These are phyloP conservation scores for Parathielavia appendiculata DNA, from an alignment of 495 filamentous ascomycete genomes.

Conservation along the genomic window DNA sequence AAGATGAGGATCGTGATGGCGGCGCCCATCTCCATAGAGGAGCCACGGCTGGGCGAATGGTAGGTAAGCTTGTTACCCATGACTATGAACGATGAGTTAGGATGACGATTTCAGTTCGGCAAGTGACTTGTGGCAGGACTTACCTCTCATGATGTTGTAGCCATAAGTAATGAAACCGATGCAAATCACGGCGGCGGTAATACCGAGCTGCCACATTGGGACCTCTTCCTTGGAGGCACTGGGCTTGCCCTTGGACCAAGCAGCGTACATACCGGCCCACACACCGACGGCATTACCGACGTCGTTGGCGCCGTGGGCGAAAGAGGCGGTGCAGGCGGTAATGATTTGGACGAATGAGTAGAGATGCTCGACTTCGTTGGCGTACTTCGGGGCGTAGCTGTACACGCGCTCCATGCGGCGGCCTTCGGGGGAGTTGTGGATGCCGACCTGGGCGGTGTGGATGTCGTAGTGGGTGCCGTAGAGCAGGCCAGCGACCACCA, in stretches of 20 bases:
- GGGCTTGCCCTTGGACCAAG: slow-evolving; percentile 52
- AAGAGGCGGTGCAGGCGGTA: slow-evolving; percentile 68
- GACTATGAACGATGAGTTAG: slow-evolving; percentile 19
- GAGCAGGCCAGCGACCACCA: slow-evolving; percentile 49
- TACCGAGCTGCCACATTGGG: slow-evolving; percentile 58
- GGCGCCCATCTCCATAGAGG: slow-evolving; percentile 62
- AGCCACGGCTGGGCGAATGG: slow-evolving; percentile 59
- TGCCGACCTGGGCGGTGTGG: slow-evolving; percentile 60
- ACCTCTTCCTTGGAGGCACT: slow-evolving; percentile 51
- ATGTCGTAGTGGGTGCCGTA: slow-evolving; percentile 72
- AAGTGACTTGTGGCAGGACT: background rate
- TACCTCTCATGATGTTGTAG: slow-evolving; percentile 59
- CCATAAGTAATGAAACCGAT: slow-evolving; percentile 64
- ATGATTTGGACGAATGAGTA: slow-evolving; percentile 72
- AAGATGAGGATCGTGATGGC: slow-evolving; percentile 58
- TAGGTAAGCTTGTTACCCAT: slow-evolving; percentile 66
- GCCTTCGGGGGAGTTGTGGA: slow-evolving; percentile 60
- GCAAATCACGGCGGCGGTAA: slow-evolving; percentile 38
- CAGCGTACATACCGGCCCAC: slow-evolving; percentile 63
- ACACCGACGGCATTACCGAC: slow-evolving; percentile 73
- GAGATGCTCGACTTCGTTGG: slow-evolving; percentile 70
- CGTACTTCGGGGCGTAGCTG: slow-evolving; percentile 59
- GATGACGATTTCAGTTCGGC: background rate
- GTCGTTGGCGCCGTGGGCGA: slow-evolving; percentile 78
- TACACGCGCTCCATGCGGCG: slow-evolving; percentile 55